Conservation (phyloP, 805 yeast genomes). For the Lipomyces sp. region DNA sequence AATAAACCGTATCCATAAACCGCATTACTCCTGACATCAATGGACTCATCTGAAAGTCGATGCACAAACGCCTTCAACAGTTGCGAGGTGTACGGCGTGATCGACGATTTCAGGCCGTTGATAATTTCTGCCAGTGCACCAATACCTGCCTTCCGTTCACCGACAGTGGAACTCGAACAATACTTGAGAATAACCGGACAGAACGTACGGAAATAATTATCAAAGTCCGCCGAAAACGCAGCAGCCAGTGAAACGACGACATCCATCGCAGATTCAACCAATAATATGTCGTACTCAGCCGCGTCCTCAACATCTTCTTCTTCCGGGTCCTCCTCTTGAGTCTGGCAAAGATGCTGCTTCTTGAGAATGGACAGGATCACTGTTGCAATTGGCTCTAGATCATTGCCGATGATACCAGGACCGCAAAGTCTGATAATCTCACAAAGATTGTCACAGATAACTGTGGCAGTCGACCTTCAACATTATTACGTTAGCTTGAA, state of each 20-base stretch:
- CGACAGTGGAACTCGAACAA: conserved; percentile 64
- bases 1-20: conserved; percentile 94
- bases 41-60: conserved; percentile 66
- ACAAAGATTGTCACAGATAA: conserved; percentile 73
- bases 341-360: conserved; percentile 84
- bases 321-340: conserved; percentile 67
- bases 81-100: conserved; percentile 70
- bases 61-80: conserved; percentile 71
- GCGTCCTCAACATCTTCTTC: conserved; percentile 40
- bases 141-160: conserved; percentile 79
- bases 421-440: conserved; percentile 75
- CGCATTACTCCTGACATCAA: conserved; percentile 91
- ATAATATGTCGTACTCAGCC: conserved; percentile 59
- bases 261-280: conserved; percentile 85
- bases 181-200: conserved; percentile 64
- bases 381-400: conserved; percentile 69
- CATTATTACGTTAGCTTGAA: neutral
- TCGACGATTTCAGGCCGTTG: conserved; percentile 64
- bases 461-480: conserved; percentile 56
- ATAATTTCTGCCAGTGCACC: conserved; percentile 93
- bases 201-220: conserved; percentile 71
- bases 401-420: conserved; percentile 62
- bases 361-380: conserved; percentile 74
- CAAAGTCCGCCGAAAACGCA: conserved; percentile 80
- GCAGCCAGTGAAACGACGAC: conserved; percentile 76